Percentiles rank a stretch among this genome's conserved stretches.
Evolutionary conservation across 2,329 filamentous ascomycete species (phyloP).

Genomic region (Phaeoacremonium minimum): DNA sequence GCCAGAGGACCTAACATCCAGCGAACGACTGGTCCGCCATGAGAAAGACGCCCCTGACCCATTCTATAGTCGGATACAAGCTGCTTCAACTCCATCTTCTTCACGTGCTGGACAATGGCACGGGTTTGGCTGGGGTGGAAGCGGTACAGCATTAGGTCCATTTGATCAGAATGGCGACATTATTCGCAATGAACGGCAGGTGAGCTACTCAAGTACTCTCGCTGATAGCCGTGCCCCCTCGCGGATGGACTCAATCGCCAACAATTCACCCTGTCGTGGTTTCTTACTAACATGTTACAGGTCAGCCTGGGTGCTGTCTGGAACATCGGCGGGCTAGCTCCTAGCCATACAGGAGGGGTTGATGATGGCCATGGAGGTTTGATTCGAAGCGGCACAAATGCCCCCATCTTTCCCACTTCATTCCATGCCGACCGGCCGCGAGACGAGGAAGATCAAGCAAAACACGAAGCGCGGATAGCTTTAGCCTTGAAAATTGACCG

Average conservation of each 20-base stretch:
- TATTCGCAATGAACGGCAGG: too few species aligned
- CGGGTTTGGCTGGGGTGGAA: too few species aligned
- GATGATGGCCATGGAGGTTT: slow-evolving; percentile 61
- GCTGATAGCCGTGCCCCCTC: too few species aligned
- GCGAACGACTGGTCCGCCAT: slow-evolving; percentile 40
- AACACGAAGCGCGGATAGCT: slow-evolving; percentile 72
- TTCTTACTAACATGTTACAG: slow-evolving; percentile 30
- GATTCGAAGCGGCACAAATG: slow-evolving; percentile 67
- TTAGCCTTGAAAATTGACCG: slow-evolving; percentile 77
- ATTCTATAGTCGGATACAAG: slow-evolving; percentile 30
- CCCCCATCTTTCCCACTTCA: slow-evolving; percentile 56
- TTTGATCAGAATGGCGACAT: too few species aligned
- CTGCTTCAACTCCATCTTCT: too few species aligned
- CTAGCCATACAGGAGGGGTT: slow-evolving; percentile 44
- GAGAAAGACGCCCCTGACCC: slow-evolving; percentile 34
- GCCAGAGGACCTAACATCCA: slow-evolving; percentile 31
- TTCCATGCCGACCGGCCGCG: slow-evolving; percentile 37
- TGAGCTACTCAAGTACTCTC: too few species aligned
- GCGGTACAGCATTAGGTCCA: too few species aligned
- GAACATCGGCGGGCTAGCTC: slow-evolving; percentile 68
- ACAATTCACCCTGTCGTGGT: slow-evolving; percentile 17
- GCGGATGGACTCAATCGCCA: slow-evolving; percentile 17
- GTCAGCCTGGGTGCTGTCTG: slow-evolving; percentile 69
- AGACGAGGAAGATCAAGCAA: slow-evolving; percentile 57
- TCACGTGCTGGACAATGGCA: too few species aligned